Base-by-base conservation (phyloP, 106 monocot species). In the Gastrodia elata region DNA sequence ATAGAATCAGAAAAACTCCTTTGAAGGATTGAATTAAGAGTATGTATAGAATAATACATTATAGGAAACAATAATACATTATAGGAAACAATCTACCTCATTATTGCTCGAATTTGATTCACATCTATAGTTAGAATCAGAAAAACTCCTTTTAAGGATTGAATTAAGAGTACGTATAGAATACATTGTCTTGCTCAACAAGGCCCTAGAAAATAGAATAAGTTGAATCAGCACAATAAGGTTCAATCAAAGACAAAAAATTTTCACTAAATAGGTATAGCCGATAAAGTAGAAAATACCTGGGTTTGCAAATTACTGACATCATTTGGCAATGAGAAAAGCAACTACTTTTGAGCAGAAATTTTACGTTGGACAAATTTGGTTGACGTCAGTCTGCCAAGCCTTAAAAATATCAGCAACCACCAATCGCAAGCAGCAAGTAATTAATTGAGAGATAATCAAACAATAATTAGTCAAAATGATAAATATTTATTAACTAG, bases 1-100 rank as follows among this genome's bases (percentile, higher is more conserved):
- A 32, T 57, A 78, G 11, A 49, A 8, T 39, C 52, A 38, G 73
- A 80, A 28, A 74, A 59, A 9, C 33, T 36, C 41, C 80, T 80
- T 42, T 38, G 52, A 3, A 20, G 68, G 9, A 70, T 4, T 38
- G n/a, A 15, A 44, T 64, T 69, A 38, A 39, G 44, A 30, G 39
- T 14, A 52, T 16, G 28, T 42, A 41, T 39, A 64, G 48, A 20
- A 16, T 38, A 5, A 32, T 4, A 34, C 40, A 15, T 8, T 1
- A 7, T 46, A 32, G 10, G 22, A 57, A 30, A 10, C n/a, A 20
- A 26, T 6, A 24, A 65, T 64, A 13, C 30, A 22, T 13, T 11
- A 41, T 71, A 59, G 24, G 6, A 27, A 33, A 20, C 16, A 28
- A 58, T 71, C 30, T 77, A 30, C 71, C 61, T 72, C 59, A 30